Conservation (phyloP, 345 rosid species). For the Citrus sp. region DNA sequence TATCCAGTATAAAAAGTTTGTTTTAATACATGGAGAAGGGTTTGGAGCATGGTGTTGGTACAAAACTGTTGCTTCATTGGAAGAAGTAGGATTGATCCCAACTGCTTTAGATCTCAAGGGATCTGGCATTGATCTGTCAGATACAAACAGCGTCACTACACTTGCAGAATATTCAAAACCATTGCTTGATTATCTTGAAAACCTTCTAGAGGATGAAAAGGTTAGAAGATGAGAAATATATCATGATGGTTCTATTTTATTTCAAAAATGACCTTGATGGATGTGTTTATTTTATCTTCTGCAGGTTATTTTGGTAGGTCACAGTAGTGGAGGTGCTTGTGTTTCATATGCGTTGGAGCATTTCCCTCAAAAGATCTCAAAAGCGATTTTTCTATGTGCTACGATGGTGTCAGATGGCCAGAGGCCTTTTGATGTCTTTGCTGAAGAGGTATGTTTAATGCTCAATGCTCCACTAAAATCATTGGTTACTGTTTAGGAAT, state of each 20-base stretch:
- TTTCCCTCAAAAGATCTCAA: conserved; percentile 70
- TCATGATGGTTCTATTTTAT: neutral
- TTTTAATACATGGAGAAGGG: conserved; percentile 90
- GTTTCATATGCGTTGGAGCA: conserved; percentile 80
- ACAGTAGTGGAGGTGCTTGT: conserved; percentile 89
- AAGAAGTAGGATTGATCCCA: conserved; percentile 79
- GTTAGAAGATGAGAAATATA: conserved; percentile 26
- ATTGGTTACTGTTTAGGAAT: neutral
- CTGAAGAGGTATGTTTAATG: conserved; percentile 66
- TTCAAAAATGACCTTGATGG: neutral
- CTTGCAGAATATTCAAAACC: conserved; percentile 85
- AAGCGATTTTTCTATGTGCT: conserved; percentile 84
- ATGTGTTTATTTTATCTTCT: neutral
- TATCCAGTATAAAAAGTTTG: conserved; percentile 52
- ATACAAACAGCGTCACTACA: conserved; percentile 60
- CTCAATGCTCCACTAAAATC: neutral
- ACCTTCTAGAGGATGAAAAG: conserved; percentile 83
- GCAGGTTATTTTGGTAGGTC: conserved; percentile 90
- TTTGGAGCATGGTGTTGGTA: conserved; percentile 99
- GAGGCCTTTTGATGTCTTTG: conserved; percentile 89
- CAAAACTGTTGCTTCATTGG: conserved; percentile 72
- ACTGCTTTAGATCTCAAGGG: conserved; percentile 79
- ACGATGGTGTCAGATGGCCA: conserved; percentile 89
- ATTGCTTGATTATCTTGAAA: conserved; percentile 55
- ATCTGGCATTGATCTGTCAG: conserved; percentile 73